These are phyloP conservation scores for Kwoniella europaea DNA, from an alignment of 768 basidiomycete genomes.

Conservation along the genomic window DNA sequence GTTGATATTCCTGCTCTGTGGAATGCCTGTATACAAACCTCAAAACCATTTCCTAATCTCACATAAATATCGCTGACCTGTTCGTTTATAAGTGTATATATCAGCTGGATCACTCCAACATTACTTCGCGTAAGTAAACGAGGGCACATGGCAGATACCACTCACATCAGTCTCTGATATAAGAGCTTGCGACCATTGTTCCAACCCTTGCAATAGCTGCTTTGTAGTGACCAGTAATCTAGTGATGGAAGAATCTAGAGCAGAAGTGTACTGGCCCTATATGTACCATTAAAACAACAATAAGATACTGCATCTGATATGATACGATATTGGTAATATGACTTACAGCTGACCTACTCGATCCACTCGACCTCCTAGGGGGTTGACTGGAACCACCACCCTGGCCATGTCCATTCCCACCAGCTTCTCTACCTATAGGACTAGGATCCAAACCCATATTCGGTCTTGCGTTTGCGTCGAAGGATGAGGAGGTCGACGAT, in stretches of 20 bases:
- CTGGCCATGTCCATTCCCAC: not conserved
- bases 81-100: not conserved
- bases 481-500: not conserved
- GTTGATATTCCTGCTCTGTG: conserved; percentile 82
- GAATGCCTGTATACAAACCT: conserved; percentile 88
- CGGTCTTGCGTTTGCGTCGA: conserved; percentile 1
- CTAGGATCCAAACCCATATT: conserved; percentile 29
- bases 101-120: too few relatives aligned
- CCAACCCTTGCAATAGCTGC: conserved; percentile 74
- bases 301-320: not conserved
- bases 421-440: conserved; percentile 21
- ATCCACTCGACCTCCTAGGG: conserved; percentile 10
- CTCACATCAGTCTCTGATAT: conserved; percentile 50
- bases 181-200: conserved; percentile 50
- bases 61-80: conserved; percentile 98
- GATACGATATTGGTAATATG: not conserved
- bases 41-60: conserved; percentile 94
- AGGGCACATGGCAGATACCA: not conserved
- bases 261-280: conserved; percentile 24
- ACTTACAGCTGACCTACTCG: conserved; percentile 21
- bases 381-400: not conserved
- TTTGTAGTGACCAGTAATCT: conserved; percentile 92
- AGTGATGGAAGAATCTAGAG: conserved; percentile 80
- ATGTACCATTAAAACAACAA: not conserved
- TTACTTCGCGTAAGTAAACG: too few relatives aligned